Base-by-base conservation (phyloP, 2,329 filamentous ascomycete genomes). In the Helotiales sp. region DNA sequence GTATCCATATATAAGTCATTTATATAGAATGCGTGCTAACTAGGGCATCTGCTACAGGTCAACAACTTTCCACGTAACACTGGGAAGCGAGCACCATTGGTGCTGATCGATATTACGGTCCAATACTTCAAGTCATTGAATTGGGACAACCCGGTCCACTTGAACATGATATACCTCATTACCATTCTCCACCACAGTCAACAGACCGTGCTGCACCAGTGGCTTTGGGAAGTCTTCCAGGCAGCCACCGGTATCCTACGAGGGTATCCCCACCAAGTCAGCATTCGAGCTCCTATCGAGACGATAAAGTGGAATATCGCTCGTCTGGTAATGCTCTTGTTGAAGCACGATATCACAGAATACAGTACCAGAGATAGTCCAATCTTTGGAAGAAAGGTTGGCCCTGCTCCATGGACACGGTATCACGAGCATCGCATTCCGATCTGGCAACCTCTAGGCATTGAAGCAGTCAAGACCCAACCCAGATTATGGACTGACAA, bases 151-250 rank as follows among this genome's bases (percentile, higher is more conserved):
- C 24, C 3, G 15, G 1, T 30, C 8, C 49, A 52, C 6, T 52
- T 52, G 24, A 52, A 52, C 17, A 37, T 57, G n/a, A 57, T 57
- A 6, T 57, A 57, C 20, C 52, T 57, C 30, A 34, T 57, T 6
- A 57, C 52, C n/a, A 37, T 57, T 32, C 28, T 57, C 22, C 52
- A 32, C 4, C 11, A 34, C 17, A 57, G 52, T n/a, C 28, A 34
- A 11, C 17, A 37, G n/a, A 57, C 52, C 3, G n/a, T 20, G 20
- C 17, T 57, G 13, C 52, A 57, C 32, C 52, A 57, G 17, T 57
- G 52, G 52, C 52, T 57, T 17, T 57, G 49, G 49, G 49, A 52
- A 30, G 7, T 52, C 3, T 52, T 30, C 26, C 28, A 4, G n/a
- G 49, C 15, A 2, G 24, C 49, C 2, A 30, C 24, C 13, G 17